Conservation (phyloP, 805 yeast species). For the Cephaloascus albidus region DNA sequence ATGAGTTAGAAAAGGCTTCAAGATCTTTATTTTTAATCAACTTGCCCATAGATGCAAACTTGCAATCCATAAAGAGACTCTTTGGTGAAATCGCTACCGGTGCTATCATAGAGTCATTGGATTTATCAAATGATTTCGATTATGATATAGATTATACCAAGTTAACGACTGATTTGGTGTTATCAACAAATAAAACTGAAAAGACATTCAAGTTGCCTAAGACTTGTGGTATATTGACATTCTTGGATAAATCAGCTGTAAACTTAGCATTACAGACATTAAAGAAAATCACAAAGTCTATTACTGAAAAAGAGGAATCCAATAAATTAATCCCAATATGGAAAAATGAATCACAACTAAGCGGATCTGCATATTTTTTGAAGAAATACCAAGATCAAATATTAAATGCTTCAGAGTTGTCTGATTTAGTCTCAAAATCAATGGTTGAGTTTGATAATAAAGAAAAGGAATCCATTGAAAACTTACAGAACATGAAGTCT, state of each 20-base stretch:
- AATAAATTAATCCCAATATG: conserved; percentile 19
- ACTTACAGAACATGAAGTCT: conserved; percentile 43
- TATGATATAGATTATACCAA: conserved; percentile 43
- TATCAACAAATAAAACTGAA: conserved; percentile 16
- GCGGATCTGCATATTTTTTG: conserved; percentile 35
- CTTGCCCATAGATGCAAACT: conserved; percentile 55
- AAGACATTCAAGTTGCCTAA: conserved; percentile 46
- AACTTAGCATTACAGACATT: conserved; percentile 57
- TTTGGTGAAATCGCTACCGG: conserved; percentile 55
- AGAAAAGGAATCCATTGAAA: conserved; percentile 55
- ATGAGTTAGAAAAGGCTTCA: conserved; percentile 31
- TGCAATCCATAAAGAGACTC: conserved; percentile 43
- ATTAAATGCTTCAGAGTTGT: conserved; percentile 42
- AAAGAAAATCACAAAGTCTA: conserved; percentile 30
- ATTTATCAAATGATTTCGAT: conserved; percentile 15
- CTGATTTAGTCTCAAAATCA: conserved; percentile 47
- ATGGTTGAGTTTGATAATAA: conserved; percentile 60
- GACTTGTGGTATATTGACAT: conserved; percentile 63
- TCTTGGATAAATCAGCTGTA: conserved; percentile 63
- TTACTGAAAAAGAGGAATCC: conserved; percentile 5
- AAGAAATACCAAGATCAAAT: conserved; percentile 25
- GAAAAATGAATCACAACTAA: conserved; percentile 20
- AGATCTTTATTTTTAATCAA: conserved; percentile 70
- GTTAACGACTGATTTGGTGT: conserved; percentile 48
- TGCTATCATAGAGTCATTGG: conserved; percentile 42